phyloP scores from a whole-genome alignment of 2,329 filamentous ascomycete species.

The Neoascochyta sp. region DNA sequence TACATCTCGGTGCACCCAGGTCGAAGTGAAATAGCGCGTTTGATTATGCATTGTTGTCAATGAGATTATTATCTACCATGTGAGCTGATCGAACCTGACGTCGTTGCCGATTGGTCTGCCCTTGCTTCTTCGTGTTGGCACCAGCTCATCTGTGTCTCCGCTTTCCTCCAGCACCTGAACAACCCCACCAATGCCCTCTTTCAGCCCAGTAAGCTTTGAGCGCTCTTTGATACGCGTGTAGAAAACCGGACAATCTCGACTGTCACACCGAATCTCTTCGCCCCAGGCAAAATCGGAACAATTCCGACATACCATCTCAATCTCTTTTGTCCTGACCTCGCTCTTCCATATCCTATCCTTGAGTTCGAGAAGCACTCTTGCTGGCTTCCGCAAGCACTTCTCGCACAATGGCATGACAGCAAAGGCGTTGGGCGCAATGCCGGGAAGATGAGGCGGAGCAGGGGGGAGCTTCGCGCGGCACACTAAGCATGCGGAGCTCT shows the following conservation, averaged over 20 bases:
- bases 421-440: constrained; percentile 15
- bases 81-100: too few relatives aligned
- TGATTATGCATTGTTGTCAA: too few relatives aligned
- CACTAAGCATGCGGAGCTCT: constrained; percentile 70
- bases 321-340: constrained; percentile 61
- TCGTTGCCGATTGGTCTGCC: too few relatives aligned
- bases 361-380: constrained; percentile 62
- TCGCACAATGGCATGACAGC: constrained; percentile 53
- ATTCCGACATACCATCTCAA: constrained; percentile 71
- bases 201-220: constrained; percentile 21
- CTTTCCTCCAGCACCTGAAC: constrained; percentile 25
- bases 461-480: constrained; percentile 61
- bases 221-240: constrained; percentile 68
- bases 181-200: constrained; percentile 22
- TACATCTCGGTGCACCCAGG: too few relatives aligned
- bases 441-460: constrained; percentile 7
- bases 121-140: too few relatives aligned
- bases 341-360: constrained; percentile 58
- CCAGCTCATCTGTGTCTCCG: too few relatives aligned
- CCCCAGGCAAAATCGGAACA: constrained; percentile 70
- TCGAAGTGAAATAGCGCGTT: too few relatives aligned
- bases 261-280: constrained; percentile 83
- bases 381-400: constrained; percentile 53
- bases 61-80: too few relatives aligned
- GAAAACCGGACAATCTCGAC: constrained; percentile 88